Conservation (phyloP, 306 rosid species). For the Vigna trinervia region DNA sequence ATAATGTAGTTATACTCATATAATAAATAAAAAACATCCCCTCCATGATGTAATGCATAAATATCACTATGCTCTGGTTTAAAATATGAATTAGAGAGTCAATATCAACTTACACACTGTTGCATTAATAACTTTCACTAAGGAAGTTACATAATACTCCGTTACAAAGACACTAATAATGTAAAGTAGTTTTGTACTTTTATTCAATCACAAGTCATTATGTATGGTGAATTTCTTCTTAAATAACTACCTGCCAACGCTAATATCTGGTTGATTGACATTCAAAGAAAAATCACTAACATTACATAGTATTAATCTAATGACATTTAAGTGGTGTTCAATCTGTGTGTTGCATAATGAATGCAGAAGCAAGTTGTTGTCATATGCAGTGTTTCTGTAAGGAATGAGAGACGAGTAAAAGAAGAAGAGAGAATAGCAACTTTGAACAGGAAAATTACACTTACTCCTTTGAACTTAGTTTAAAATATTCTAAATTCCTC, state of each 20-base stretch:
- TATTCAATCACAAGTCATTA: too few relatives aligned
- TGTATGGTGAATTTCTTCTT: too few relatives aligned
- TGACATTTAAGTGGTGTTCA: too few relatives aligned
- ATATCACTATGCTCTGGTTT: background rate
- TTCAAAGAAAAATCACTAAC: too few relatives aligned
- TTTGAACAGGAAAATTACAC: background rate
- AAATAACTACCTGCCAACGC: too few relatives aligned
- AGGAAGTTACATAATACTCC: conserved; percentile 17
- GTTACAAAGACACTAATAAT: background rate
- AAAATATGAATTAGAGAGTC: background rate
- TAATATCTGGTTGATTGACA: too few relatives aligned
- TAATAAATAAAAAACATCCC: background rate
- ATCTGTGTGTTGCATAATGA: too few relatives aligned
- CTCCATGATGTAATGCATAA: background rate
- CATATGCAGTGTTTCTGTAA: background rate
- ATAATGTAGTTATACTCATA: background rate
- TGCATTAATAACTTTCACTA: background rate
- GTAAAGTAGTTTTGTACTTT: too few relatives aligned
- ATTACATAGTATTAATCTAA: too few relatives aligned
- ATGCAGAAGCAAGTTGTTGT: background rate
- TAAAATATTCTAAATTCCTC: background rate
- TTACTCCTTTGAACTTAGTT: background rate
- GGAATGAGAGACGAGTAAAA: background rate
- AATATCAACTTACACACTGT: background rate
- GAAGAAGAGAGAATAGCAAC: background rate